Evolutionary conservation across 495 filamentous ascomycete species (phyloP).

Genomic region (Hypomontagnella submonticulosa): DNA sequence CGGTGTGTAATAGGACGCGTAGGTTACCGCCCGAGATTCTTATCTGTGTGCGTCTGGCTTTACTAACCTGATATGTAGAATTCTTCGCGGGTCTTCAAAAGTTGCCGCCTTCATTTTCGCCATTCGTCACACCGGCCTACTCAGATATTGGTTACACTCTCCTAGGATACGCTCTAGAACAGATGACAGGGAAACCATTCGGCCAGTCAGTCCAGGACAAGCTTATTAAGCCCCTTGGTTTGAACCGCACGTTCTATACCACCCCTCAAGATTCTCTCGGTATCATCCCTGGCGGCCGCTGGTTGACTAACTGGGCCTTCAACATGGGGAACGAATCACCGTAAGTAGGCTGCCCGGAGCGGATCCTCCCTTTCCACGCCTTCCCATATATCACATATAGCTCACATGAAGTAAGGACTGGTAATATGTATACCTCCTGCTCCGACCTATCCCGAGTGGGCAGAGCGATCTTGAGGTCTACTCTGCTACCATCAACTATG

Average conservation of each 20-base stretch:
- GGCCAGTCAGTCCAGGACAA: constrained; percentile 52
- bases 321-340: constrained; percentile 51
- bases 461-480: constrained; percentile 63
- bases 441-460: constrained; percentile 64
- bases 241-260: constrained; percentile 55
- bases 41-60: not conserved
- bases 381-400: not conserved
- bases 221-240: constrained; percentile 55
- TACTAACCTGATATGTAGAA: constrained; percentile 42
- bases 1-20: constrained; percentile 50
- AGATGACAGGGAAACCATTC: constrained; percentile 51
- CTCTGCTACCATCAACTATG: constrained; percentile 56
- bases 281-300: constrained; percentile 50
- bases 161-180: constrained; percentile 52
- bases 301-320: constrained; percentile 47
- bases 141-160: constrained; percentile 55
- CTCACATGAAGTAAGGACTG: constrained; percentile 52
- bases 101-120: constrained; percentile 52
- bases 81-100: constrained; percentile 49
- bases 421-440: constrained; percentile 66
- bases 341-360: constrained; percentile 34
- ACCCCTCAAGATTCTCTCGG: constrained; percentile 48
- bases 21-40: not conserved
- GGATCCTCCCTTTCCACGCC: not conserved
- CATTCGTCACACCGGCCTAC: constrained; percentile 53